Evolutionary conservation across 805 yeast genomes (phyloP).

Genomic region (Starmerella apis): DNA sequence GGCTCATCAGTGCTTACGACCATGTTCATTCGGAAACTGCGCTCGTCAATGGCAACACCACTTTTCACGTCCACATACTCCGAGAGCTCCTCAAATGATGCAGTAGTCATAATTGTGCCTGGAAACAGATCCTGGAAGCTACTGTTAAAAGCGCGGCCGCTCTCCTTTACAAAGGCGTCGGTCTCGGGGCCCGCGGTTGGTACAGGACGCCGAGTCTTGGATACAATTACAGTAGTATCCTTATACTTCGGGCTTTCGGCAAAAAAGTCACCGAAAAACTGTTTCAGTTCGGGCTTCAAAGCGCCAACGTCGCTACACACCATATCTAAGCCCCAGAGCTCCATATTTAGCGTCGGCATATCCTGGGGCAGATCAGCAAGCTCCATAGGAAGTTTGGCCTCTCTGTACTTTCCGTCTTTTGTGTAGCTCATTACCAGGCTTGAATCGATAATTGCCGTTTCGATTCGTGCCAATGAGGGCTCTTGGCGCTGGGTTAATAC

Average conservation of each 20-base stretch:
- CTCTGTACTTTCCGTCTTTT: slow-evolving; percentile 9
- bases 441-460: slow-evolving; percentile 19
- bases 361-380: slow-evolving; percentile 8
- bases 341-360: slow-evolving; percentile 14
- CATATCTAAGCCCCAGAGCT: slow-evolving; percentile 29
- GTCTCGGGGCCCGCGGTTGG: slow-evolving; percentile 9
- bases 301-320: slow-evolving; percentile 24
- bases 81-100: slow-evolving; percentile 26
- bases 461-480: slow-evolving; percentile 26
- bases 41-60: slow-evolving; percentile 18
- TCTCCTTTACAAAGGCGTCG: slow-evolving; percentile 9
- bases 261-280: slow-evolving; percentile 15
- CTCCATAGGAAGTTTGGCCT: slow-evolving; percentile 19
- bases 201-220: slow-evolving; percentile 24
- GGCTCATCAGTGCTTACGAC: slow-evolving; percentile 29
- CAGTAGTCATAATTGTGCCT: slow-evolving; percentile 27
- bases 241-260: slow-evolving; percentile 9
- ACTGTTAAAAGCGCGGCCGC: slow-evolving; percentile 16
- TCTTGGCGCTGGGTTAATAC: slow-evolving; percentile 28
- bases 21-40: slow-evolving; percentile 31
- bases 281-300: slow-evolving; percentile 16
- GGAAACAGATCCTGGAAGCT: slow-evolving; percentile 31
- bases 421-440: slow-evolving; percentile 21
- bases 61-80: slow-evolving; percentile 23
- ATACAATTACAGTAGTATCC: slow-evolving; percentile 24